Base-by-base conservation (phyloP, 75 land plant species). In the Sequoia sempervirens region DNA sequence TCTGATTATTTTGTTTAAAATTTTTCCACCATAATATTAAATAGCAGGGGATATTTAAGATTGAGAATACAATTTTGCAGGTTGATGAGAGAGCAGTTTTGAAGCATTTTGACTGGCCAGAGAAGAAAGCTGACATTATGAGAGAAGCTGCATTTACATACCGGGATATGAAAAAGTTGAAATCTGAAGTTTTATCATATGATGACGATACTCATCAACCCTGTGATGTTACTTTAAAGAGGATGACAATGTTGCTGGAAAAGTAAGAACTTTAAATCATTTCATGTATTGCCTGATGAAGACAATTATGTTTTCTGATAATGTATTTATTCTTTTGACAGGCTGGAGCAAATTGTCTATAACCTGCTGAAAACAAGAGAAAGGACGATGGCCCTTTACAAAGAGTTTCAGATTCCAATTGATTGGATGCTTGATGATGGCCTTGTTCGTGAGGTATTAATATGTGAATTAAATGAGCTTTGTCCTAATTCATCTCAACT, bases 81-180 rank as follows among this genome's bases (percentile, higher is more conserved):
- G 95, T 94, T n/a, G 99, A 97, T 68, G 99, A 97, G 84, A 88
- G 96, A 83, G 99, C 99, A 18, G 99, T 97, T 23, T 86, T 97
- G 64, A 97, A 93, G 86, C 96, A 97, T 70, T 97, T 97, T 80
- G 91, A 90, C 80, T 96, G 97, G 99, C 99, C 99, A 70, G 99
- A 96, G 86, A 82, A 87, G 41, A 96, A 96, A 83, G 95, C 98
- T 26, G 98, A 96, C 81, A 92, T 92, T 14, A 69, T 96, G 84
- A 83, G 99, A 40, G 99, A 96, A 87, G 97, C 95, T 50, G 92
- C 99, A 40, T 92, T 85, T 80, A 89, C 84, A 56, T 96, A 91
- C 85, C 86, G 90, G 73, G 97, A 96, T 79, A 73, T 95, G 82
- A 89, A 87, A 84, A 95, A 86, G 87, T 89, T 95, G n/a, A 90